Percentiles rank a stretch among this genome's conserved stretches.
These are phyloP conservation scores for Stemphylium beticola DNA, from an alignment of 2,329 filamentous ascomycete genomes.

Conservation along the genomic window DNA sequence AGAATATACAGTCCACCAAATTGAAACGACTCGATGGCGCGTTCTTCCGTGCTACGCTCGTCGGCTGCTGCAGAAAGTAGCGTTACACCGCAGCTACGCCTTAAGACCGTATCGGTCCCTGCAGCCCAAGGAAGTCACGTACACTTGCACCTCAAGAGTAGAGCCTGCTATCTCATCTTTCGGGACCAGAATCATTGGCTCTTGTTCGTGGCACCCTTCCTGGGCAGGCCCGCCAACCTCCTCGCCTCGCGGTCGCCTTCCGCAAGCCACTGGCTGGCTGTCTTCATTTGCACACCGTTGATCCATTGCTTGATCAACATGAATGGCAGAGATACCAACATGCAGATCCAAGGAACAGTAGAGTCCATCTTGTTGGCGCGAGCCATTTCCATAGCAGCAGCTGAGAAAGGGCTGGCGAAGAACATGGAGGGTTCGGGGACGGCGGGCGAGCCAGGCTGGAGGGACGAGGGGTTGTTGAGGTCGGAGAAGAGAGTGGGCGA, in stretches of 20 bases:
- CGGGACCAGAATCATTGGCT: constrained; percentile 19
- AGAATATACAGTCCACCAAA: neutral
- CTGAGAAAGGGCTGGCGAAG: constrained; percentile 89
- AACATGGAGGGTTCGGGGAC: constrained; percentile 72
- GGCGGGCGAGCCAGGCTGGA: constrained; percentile 71
- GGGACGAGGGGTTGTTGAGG: constrained; percentile 60
- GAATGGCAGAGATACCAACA: constrained; percentile 78
- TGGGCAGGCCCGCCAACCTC: constrained; percentile 50
- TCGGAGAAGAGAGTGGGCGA: constrained; percentile 79
- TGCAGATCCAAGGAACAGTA: constrained; percentile 76
- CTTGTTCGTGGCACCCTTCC: constrained; percentile 36
- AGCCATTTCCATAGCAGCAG: constrained; percentile 88
- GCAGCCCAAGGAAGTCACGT: neutral
- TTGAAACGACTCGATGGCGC: too few species aligned
- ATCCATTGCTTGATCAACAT: constrained; percentile 93
- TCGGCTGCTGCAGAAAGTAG: neutral
- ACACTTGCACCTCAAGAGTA: neutral
- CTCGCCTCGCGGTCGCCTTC: constrained; percentile 82
- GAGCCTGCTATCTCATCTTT: neutral
- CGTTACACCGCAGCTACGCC: neutral
- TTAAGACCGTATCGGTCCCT: neutral
- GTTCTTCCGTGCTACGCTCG: too few species aligned
- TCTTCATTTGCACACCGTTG: constrained; percentile 92
- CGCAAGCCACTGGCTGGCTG: constrained; percentile 89
- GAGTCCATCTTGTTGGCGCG: constrained; percentile 80